These are phyloP conservation scores for Rhododendron molle DNA, from an alignment of 148 eudicot genomes.

Conservation along the genomic window DNA sequence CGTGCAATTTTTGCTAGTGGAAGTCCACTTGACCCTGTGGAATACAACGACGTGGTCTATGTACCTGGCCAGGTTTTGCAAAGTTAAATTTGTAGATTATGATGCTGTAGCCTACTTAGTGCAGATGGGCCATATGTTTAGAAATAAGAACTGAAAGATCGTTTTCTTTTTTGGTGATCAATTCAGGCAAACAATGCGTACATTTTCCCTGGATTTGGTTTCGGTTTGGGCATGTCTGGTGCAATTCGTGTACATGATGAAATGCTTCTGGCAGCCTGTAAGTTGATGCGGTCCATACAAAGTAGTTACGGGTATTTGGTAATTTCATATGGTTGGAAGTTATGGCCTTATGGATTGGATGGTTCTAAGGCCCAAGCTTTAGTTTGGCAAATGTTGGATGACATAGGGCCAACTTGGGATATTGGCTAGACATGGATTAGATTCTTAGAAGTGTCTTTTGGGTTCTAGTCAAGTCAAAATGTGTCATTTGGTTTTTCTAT, in stretches of 20 bases:
- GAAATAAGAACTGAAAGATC: background rate
- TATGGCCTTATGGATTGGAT: too few species aligned
- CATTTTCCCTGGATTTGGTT: conserved; percentile 88
- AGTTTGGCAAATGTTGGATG: too few species aligned
- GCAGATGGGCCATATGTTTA: background rate
- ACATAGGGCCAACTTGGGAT: too few species aligned
- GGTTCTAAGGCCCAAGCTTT: too few species aligned
- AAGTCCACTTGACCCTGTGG: conserved; percentile 83
- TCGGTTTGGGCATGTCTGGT: conserved; percentile 82
- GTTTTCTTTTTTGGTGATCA: background rate
- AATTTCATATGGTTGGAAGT: too few species aligned
- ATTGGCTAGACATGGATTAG: too few species aligned
- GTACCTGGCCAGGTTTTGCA: conserved; percentile 77
- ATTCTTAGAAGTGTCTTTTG: too few species aligned
- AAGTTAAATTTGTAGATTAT: background rate
- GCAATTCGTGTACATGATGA: conserved; percentile 83
- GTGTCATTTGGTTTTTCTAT: too few species aligned
- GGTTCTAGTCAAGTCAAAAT: too few species aligned
- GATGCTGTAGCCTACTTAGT: background rate
- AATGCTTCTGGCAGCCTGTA: conserved; percentile 88
- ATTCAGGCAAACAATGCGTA: conserved; percentile 83
- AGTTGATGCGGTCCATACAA: conserved; percentile 16
- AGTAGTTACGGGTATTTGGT: too few species aligned
- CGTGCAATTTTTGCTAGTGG: conserved; percentile 90
- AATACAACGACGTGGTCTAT: conserved; percentile 55